phyloP scores from a whole-genome alignment of 2,329 filamentous ascomycete genomes.

The Pseudogymnoascus sp. region DNA sequence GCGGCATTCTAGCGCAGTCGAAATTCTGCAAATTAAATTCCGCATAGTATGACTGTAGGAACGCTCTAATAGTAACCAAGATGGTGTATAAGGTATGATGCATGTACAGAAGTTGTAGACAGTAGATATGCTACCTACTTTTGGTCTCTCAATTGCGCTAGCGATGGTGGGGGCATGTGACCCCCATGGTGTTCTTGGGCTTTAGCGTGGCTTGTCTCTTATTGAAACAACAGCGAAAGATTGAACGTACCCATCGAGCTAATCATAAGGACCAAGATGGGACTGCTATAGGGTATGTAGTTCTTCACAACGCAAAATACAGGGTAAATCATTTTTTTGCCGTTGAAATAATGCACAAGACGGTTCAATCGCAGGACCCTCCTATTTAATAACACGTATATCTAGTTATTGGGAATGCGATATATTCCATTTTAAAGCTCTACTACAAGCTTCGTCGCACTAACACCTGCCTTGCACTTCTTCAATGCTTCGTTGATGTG shows the following conservation, averaged over 20 bases:
- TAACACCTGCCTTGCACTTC: conserved; percentile 21
- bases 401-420: not conserved
- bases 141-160: not conserved
- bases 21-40: not conserved
- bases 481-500: conserved; percentile 21
- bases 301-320: too few relatives aligned
- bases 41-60: not conserved
- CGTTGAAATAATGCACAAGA: not conserved
- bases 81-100: too few relatives aligned
- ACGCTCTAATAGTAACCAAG: not conserved
- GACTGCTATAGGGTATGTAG: too few relatives aligned
- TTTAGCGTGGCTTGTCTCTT: not conserved
- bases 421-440: conserved; percentile 14
- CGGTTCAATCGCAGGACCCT: not conserved
- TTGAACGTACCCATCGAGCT: too few relatives aligned
- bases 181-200: not conserved
- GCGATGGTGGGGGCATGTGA: not conserved
- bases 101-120: not conserved
- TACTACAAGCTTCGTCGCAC: conserved; percentile 25
- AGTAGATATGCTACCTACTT: not conserved
- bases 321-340: too few relatives aligned
- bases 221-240: not conserved
- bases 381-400: not conserved
- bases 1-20: not conserved
- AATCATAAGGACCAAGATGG: too few relatives aligned